Evolutionary conservation across 495 filamentous ascomycete species (phyloP), one percentile per base, ranked within the genome.

Genomic region (Thozetella sp.): DNA sequence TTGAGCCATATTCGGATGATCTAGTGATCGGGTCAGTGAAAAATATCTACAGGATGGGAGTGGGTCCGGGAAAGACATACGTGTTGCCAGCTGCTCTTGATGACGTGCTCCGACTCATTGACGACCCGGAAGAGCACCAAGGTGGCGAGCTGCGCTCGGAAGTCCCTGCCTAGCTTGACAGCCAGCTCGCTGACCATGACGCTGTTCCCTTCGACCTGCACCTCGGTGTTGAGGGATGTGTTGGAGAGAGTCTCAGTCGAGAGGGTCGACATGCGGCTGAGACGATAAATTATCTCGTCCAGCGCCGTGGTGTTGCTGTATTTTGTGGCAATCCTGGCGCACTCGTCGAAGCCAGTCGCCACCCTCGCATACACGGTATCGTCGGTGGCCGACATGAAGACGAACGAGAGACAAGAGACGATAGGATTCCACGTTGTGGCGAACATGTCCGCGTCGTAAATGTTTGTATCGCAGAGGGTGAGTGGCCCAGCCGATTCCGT

Each of bases 121-220:
- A 97, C 84, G 43, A 99, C 90, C 40, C 92, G 85, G 80, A 98
- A 99, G 48, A 99, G 76, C 27, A 98, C 92, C 54, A 97, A 87
- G 43, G 93, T 96, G 23, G 96, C 96, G 56, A 98, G 75, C 71
- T 98, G 93, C 27, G 93, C 94, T 67, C 92, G 89, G 71, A 93
- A 92, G 67, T 99, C 94, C 58, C 94, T 82, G 23, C 95, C 95
- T 76, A 99, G 97, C 68, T 93, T 93, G 63, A 99, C 95, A 55
- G 95, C 95, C 56, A 97, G 82, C 79, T 99, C 94, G 70, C 95
- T 98, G 65, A 99, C 95, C 95, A 99, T 99, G 25, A 99, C 92
- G 64, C 89, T 97, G 71, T 90, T 93, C 65, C 92, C 88, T 0
- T 88, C 93, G 46, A 87, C 93, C 70, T 98, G 93, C 12, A 99